Evolutionary conservation across 805 yeast genomes (phyloP).

Genomic region (Candida caryicola): DNA sequence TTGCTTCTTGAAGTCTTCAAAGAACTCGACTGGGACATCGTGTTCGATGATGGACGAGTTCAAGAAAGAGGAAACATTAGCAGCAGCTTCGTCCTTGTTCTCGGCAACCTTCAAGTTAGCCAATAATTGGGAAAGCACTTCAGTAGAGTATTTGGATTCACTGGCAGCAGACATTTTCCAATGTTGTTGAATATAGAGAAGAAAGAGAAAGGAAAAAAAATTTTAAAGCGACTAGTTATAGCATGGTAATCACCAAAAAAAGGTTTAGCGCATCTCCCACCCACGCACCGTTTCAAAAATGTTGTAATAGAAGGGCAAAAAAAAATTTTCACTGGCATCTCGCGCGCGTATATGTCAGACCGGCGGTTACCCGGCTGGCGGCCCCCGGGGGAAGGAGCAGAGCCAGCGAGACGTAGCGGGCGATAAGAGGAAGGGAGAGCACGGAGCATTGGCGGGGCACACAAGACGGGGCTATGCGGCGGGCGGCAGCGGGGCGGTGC

Average conservation of each 20-base stretch:
- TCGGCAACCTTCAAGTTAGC: slow-evolving; percentile 92
- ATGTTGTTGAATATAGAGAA: slow-evolving; percentile 21
- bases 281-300: not conserved
- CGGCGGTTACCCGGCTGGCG: slow-evolving; percentile 8
- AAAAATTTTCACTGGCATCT: slow-evolving; percentile 7
- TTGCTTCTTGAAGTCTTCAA: slow-evolving; percentile 70
- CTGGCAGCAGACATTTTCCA: slow-evolving; percentile 51
- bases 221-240: not conserved
- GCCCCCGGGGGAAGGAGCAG: no score
- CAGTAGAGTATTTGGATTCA: slow-evolving; percentile 61
- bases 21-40: slow-evolving; percentile 91
- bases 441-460: no score
- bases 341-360: not conserved
- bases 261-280: not conserved
- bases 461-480: no score
- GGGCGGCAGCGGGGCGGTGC: no score
- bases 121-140: slow-evolving; percentile 92
- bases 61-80: slow-evolving; percentile 87
- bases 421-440: no score
- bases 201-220: slow-evolving; percentile 4
- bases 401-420: no score
- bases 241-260: not conserved
- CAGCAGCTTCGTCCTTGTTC: slow-evolving; percentile 79
- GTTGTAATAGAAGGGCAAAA: slow-evolving; percentile 1
- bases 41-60: slow-evolving; percentile 98